Evolutionary conservation across 176 grass and related monocot genomes (phyloP), one percentile per base, ranked within the genome.

Genomic region (Themeda triandra): DNA sequence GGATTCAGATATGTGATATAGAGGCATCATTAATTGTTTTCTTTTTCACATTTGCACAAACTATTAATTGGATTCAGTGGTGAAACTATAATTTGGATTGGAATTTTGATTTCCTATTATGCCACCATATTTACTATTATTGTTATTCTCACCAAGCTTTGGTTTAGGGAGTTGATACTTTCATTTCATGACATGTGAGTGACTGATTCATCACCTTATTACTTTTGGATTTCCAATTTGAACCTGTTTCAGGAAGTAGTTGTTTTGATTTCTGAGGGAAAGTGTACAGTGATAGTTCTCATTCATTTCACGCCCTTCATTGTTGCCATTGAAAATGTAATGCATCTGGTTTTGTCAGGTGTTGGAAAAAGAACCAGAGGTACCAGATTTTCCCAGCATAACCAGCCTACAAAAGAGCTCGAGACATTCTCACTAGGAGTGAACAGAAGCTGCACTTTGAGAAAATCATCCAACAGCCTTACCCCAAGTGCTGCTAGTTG

Each of bases 331-430:
- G 41, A 58, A 13, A 29, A 79, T 85, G 18, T 32, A 10, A 23
- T 75, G 13, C 45, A 44, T 88, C 10, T 92, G 76, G 6, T 78
- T 51, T 59, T 65, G 33, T 44, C 75, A 97, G 94, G 88, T 89
- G 80, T 88, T 80, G 86, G 81, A 44, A 96, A 91, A 71, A 91
- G 86, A 85, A 83, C 88, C 10, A 67, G 81, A 30, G 79, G 88
- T 2, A 53, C 82, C 39, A 84, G 79, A 74, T 84, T 89, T 56
- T 80, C 74, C 68, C 84, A 79, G 36, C 46, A 71, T 21, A 75
- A 53, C 66, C 76, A 85, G 41, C 58, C 63, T 83, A 33, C 13
- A 32, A 92, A 89, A 71, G 65, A 81, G 21, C 36, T 68, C 19
- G 54, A 76, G 51, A 77, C 77, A 78, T 86, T 88, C 83, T 76